Base-by-base conservation (phyloP, 805 yeast genomes). In the Barnettozyma californica region DNA sequence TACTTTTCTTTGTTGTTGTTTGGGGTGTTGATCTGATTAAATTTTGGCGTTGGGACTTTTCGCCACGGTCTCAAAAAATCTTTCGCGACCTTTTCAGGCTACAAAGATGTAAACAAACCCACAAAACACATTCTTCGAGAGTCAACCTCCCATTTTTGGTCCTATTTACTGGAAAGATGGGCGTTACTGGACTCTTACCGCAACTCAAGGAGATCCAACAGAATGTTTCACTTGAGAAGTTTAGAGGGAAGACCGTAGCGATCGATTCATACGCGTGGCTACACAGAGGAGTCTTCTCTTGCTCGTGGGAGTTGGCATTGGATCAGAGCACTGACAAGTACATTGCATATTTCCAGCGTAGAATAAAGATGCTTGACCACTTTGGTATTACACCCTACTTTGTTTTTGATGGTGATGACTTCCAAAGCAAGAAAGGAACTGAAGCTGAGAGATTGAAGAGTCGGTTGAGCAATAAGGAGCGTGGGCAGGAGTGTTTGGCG, bases 261-360 rank as follows among this genome's bases (percentile, higher is more conserved):
- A 83, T 94, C n/a, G 99, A 94, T 62, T 91, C 96, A 0, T 94
- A 89, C 61, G 90, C 97, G 1, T 94, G 99, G 99, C 76, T 94
- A 5, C 99, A 94, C 66, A 78, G 87, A 53, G 91, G 94, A 5
- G 82, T 87, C 3, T 77, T 83, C 44, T 71, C 88, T 16, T 91
- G 98, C 66, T 86, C 97, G 0, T 80, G 77, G 66, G 96, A 94
- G 44, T 68, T 94, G 42, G 88, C 89, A 9, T 70, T 77, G 45
- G 87, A 79, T 10, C 65, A 68, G 44, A 88, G 90, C 1, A 88
- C 98, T 0, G 71, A 74, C n/a, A 75, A 79, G 59, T 87, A 86
- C 62, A 65, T 92, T 35, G 80, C 78, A 29, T 89, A 83, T 57
- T 81, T 91, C 44, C 68, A 81, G 63, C 80, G 78, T 53, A 77